These are phyloP conservation scores for Diaporthe amygdali DNA, from an alignment of 2,329 filamentous ascomycete species.

Conservation along the genomic window DNA sequence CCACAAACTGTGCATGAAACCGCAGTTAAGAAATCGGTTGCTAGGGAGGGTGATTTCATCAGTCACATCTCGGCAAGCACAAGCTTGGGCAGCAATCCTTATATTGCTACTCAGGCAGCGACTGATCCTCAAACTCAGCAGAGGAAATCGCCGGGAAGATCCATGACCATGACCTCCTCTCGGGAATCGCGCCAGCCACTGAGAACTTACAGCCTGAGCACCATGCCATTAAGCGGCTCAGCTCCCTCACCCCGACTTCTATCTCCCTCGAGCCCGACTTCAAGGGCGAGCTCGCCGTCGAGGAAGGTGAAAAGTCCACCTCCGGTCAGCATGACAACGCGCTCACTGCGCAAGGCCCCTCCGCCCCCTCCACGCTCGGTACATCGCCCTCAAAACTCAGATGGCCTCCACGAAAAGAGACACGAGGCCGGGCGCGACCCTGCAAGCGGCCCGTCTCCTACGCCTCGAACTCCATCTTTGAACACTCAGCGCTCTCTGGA, in stretches of 20 bases:
- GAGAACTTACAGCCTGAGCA: conserved; percentile 25
- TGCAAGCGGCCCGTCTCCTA: conserved; percentile 27
- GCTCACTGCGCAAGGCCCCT: conserved; percentile 39
- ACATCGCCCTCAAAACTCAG: conserved; percentile 37
- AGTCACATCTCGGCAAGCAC: conserved; percentile 29
- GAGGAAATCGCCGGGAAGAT: conserved; percentile 28
- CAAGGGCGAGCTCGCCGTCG: conserved; percentile 30
- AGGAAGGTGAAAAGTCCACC: conserved; percentile 42
- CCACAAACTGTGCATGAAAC: not conserved
- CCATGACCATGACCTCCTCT: conserved; percentile 38
- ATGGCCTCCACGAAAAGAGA: conserved; percentile 36
- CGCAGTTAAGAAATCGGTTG: conserved; percentile 26
- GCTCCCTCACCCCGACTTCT: conserved; percentile 26
- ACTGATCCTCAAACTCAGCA: conserved; percentile 23
- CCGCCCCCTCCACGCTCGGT: conserved; percentile 41
- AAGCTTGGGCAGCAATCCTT: conserved; percentile 34
- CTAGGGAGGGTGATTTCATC: conserved; percentile 28
- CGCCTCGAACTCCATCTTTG: conserved; percentile 31
- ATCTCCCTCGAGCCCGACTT: conserved; percentile 34
- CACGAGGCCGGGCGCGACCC: conserved; percentile 35
- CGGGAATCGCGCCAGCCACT: conserved; percentile 32
- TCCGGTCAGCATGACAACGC: conserved; percentile 49
- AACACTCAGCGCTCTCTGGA: conserved; percentile 33
- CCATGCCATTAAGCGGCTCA: conserved; percentile 10
- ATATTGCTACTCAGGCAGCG: conserved; percentile 31